A percentile compares a stretch with the other conserved stretches of the same genome.
These are phyloP conservation scores for Boletus pseudopeckii DNA, from an alignment of 768 basidiomycete genomes.

Conservation along the genomic window DNA sequence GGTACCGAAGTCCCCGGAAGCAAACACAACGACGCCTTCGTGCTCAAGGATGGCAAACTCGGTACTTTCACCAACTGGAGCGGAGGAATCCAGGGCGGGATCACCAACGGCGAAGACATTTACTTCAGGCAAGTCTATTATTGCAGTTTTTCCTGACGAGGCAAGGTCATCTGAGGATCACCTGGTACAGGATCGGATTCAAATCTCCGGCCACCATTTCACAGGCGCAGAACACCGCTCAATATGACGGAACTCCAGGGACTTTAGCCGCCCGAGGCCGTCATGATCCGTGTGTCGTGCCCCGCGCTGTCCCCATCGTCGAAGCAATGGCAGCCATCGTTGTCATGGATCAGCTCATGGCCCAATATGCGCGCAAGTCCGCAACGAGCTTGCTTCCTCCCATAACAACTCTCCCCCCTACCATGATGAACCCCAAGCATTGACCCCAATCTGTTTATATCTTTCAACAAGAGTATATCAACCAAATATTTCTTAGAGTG, in stretches of 20 bases:
- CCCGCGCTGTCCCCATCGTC: conserved; percentile 95
- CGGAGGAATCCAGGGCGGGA: conserved; percentile 96
- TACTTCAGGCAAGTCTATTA: conserved; percentile 78
- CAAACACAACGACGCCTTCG: conserved; percentile 90
- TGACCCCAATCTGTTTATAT: conserved; percentile 7
- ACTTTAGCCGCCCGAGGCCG: conserved; percentile 87
- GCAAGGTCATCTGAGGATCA: conserved; percentile 8
- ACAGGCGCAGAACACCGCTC: conserved; percentile 83
- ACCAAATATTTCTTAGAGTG: neutral
- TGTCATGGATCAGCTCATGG: conserved; percentile 88
- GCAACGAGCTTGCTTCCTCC: conserved; percentile 78
- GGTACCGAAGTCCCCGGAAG: conserved; percentile 93
- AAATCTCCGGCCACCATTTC: conserved; percentile 99
- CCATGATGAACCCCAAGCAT: conserved; percentile 71
- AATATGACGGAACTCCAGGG: conserved; percentile 90
- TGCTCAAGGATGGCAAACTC: conserved; percentile 64
- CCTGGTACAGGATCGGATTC: conserved; percentile 76
- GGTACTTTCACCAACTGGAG: conserved; percentile 93
- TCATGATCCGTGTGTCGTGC: conserved; percentile 97
- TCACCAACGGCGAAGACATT: conserved; percentile 94
- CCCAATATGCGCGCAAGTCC: conserved; percentile 80
- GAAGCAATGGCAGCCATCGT: conserved; percentile 97
- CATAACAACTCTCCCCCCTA: conserved; percentile 84
- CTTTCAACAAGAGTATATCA: conserved; percentile 2
- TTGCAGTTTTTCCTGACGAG: neutral